phyloP scores from a whole-genome alignment of 768 basidiomycete genomes.

The Termitomyces sp. region DNA sequence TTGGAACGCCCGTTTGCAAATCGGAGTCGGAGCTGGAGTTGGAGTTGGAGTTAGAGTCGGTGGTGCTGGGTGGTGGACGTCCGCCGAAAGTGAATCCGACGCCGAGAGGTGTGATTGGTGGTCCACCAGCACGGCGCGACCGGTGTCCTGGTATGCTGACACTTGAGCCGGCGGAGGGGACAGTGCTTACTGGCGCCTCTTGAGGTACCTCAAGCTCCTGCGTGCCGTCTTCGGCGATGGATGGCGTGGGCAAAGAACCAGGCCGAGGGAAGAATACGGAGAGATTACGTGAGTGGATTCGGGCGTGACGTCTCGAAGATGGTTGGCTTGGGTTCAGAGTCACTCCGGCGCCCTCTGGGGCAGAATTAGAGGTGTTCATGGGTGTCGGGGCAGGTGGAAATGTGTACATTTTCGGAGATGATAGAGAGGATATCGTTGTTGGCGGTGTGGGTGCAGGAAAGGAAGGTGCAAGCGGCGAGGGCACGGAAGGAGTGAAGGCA shows the following conservation, averaged over 20 bases:
- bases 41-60: slow-evolving; percentile 23
- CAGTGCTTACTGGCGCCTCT: slow-evolving; percentile 41
- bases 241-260: slow-evolving; percentile 50
- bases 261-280: slow-evolving; percentile 90
- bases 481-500: slow-evolving; percentile 42
- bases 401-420: slow-evolving; percentile 12
- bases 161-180: slow-evolving; percentile 39
- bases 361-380: slow-evolving; percentile 16
- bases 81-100: slow-evolving; percentile 64
- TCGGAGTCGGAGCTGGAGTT: slow-evolving; percentile 13
- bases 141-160: slow-evolving; percentile 36
- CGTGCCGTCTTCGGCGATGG: slow-evolving; percentile 65
- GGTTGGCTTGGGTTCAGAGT: slow-evolving; percentile 2
- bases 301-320: slow-evolving; percentile 43
- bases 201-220: slow-evolving; percentile 48
- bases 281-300: slow-evolving; percentile 87
- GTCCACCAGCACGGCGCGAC: slow-evolving; percentile 13
- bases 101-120: slow-evolving; percentile 36
- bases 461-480: slow-evolving; percentile 43
- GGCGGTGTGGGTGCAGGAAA: slow-evolving; percentile 14
- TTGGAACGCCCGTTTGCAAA: slow-evolving; percentile 9
- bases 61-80: slow-evolving; percentile 33
- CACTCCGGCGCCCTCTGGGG: slow-evolving; percentile 17
- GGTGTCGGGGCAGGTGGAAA: slow-evolving; percentile 12
- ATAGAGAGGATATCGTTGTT: slow-evolving; percentile 20